Evolutionary conservation across 2,329 filamentous ascomycete species (phyloP).

Genomic region (Sporothrix humicola): DNA sequence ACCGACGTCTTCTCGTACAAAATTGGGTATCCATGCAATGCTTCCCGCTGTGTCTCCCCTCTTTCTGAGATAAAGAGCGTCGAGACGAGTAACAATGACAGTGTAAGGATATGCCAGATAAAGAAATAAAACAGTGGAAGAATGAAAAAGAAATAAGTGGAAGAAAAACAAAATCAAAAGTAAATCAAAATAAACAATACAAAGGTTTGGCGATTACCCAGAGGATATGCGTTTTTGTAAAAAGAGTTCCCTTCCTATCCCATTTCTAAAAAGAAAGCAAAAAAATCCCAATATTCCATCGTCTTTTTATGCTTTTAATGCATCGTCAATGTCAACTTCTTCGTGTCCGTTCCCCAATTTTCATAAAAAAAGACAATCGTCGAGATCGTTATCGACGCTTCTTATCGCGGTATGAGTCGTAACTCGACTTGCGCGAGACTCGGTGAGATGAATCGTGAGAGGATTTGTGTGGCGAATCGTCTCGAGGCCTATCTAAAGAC

Average conservation of each 20-base stretch:
- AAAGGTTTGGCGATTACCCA: not conserved
- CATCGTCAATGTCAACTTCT: not conserved
- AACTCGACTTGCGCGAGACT: too few relatives aligned
- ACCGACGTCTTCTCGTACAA: not conserved
- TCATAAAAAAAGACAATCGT: too few relatives aligned
- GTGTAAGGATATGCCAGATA: not conserved
- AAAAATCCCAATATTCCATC: not conserved
- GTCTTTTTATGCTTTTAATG: not conserved
- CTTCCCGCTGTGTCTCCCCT: not conserved
- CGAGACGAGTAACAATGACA: slow-evolving; percentile 2
- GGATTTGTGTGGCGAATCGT: too few relatives aligned
- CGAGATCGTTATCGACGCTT: too few relatives aligned
- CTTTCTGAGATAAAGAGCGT: too few relatives aligned
- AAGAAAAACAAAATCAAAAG: not conserved
- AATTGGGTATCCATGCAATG: slow-evolving; percentile 6
- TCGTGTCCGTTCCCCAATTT: not conserved
- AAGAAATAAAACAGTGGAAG: not conserved
- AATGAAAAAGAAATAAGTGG: not conserved
- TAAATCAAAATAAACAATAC: slow-evolving; percentile 18
- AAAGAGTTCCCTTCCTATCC: slow-evolving; percentile 12
- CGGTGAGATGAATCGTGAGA: too few relatives aligned
- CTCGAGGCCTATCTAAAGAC: too few relatives aligned
- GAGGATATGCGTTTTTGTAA: slow-evolving; percentile 10
- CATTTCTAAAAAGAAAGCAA: not conserved
- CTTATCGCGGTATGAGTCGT: too few relatives aligned